Evolutionary conservation across 768 basidiomycete genomes (phyloP).

Genomic region (Tulasnella sp.): DNA sequence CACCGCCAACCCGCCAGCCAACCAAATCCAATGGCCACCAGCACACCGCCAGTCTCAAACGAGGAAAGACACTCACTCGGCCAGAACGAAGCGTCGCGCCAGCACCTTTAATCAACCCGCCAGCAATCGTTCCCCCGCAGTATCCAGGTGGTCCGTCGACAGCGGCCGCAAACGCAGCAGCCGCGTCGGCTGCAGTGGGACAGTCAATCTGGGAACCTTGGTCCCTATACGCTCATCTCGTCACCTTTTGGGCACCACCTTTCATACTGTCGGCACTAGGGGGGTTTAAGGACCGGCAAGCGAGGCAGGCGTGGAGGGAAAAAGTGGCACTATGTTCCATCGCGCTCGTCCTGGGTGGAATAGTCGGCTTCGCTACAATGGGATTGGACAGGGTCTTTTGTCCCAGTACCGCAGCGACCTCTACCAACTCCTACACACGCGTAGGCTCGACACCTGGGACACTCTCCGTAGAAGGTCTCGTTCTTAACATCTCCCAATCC

Average conservation of each 20-base stretch:
- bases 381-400: conserved; percentile 90
- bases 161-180: conserved; percentile 19
- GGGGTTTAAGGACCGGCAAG: conserved; percentile 66
- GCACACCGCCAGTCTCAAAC: conserved; percentile 45
- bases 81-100: conserved; percentile 93
- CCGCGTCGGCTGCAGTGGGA: conserved; percentile 27
- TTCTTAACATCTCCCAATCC: conserved; percentile 60
- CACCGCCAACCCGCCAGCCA: conserved; percentile 35
- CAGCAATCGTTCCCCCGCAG: conserved; percentile 33
- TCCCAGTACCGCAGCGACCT: conserved; percentile 41
- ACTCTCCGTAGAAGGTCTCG: conserved; percentile 62
- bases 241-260: conserved; percentile 87
- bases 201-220: conserved; percentile 44
- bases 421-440: conserved; percentile 33
- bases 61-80: conserved; percentile 91
- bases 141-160: conserved; percentile 28
- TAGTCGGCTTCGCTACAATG: conserved; percentile 86
- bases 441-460: conserved; percentile 50
- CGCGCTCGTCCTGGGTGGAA: conserved; percentile 61
- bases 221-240: conserved; percentile 64
- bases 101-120: conserved; percentile 85
- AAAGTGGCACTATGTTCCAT: conserved; percentile 90
- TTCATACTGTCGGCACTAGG: conserved; percentile 61
- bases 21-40: conserved; percentile 23
- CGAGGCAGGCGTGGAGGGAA: conserved; percentile 92